Conservation (phyloP, 2,329 filamentous ascomycete genomes). For the Cercospora sp. region DNA sequence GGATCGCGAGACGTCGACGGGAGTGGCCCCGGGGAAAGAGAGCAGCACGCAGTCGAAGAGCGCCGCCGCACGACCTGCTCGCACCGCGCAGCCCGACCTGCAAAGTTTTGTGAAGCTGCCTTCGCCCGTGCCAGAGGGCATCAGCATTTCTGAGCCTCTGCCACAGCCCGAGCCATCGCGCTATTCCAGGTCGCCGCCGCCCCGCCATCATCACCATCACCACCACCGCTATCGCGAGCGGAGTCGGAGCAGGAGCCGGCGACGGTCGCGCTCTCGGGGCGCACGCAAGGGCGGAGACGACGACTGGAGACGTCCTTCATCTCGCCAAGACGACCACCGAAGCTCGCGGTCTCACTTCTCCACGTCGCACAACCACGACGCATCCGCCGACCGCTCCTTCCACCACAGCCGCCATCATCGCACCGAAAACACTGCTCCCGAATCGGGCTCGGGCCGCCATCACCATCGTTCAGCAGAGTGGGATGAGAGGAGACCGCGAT, state of each 20-base stretch:
- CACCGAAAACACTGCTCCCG: conserved; percentile 27
- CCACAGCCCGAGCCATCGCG: conserved; percentile 18
- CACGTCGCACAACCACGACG: conserved; percentile 33
- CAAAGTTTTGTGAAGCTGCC: conserved; percentile 15
- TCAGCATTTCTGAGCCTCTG: conserved; percentile 14
- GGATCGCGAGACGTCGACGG: conserved; percentile 2
- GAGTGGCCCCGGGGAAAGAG: conserved; percentile 2
- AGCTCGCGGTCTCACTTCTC: conserved; percentile 14
- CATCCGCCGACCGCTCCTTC: conserved; percentile 20
- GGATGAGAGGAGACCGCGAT: conserved; percentile 38
- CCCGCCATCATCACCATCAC: conserved; percentile 15
- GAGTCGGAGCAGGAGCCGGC: conserved; percentile 16
- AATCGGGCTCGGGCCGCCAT: conserved; percentile 37
- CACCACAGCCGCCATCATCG: conserved; percentile 23
- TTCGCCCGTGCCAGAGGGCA: conserved; percentile 12
- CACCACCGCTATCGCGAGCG: conserved; percentile 21
- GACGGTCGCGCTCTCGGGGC: conserved; percentile 16
- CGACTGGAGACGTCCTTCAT: conserved; percentile 15
- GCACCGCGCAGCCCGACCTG: background rate
- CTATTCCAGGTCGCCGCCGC: conserved; percentile 18
- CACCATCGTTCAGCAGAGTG: conserved; percentile 28
- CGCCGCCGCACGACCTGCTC: background rate
- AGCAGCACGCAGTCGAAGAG: conserved; percentile 8
- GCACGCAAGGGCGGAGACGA: conserved; percentile 12
- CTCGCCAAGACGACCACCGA: conserved; percentile 21